phyloP scores from a whole-genome alignment of 106 monocot genomes.

The Vanilla planifolia region DNA sequence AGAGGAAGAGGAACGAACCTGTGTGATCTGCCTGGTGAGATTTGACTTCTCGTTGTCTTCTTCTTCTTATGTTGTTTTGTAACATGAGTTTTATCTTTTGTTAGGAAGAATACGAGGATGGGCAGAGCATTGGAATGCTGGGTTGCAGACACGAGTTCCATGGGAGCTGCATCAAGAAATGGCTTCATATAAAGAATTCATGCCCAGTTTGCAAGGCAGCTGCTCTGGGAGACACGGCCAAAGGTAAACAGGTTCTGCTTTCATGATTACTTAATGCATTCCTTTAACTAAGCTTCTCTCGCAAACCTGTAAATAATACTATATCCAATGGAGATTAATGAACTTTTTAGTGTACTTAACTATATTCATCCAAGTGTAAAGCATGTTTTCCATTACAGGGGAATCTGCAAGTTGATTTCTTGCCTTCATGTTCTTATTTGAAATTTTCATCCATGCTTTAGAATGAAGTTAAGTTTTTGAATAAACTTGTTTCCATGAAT shows the following conservation, averaged over 20 bases:
- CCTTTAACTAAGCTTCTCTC: neutral
- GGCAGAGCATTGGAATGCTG: constrained; percentile 35
- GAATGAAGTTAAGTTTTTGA: too few relatives aligned
- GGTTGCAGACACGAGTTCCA: constrained; percentile 60
- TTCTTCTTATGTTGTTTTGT: neutral
- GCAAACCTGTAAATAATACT: neutral
- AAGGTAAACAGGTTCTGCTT: constrained; percentile 9
- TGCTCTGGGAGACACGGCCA: constrained; percentile 15
- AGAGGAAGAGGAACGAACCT: constrained; percentile 29
- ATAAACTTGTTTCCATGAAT: too few relatives aligned
- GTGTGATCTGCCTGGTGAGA: constrained; percentile 63
- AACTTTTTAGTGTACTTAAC: too few relatives aligned
- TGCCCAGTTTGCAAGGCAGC: constrained; percentile 67
- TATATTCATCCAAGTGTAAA: too few relatives aligned
- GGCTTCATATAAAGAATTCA: constrained; percentile 39
- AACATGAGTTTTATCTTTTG: neutral
- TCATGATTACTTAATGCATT: neutral
- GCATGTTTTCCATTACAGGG: too few relatives aligned
- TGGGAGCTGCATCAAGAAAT: constrained; percentile 25
- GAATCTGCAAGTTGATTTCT: too few relatives aligned
- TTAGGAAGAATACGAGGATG: constrained; percentile 52
- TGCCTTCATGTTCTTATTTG: too few relatives aligned
- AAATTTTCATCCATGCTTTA: too few relatives aligned
- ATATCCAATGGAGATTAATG: neutral
- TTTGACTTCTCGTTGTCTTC: neutral